Evolutionary conservation across 2,329 filamentous ascomycete genomes (phyloP).

Genomic region (Fusarium buxicola): DNA sequence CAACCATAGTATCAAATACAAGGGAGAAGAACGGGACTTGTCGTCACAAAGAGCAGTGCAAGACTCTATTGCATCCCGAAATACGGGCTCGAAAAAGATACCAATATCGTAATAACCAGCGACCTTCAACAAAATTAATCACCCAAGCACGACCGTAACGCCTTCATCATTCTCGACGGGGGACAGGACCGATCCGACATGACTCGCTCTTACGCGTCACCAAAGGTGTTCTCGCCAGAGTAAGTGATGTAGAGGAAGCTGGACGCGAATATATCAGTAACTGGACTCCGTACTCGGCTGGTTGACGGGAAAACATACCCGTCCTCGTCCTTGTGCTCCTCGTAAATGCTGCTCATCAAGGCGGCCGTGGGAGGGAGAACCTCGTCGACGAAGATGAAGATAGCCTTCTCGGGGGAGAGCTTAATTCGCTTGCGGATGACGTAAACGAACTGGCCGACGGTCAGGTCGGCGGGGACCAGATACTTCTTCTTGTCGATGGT

Average conservation of each 20-base stretch:
- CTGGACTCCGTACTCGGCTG: background rate
- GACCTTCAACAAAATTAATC: constrained; percentile 43
- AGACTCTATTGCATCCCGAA: constrained; percentile 41
- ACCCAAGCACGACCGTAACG: constrained; percentile 51
- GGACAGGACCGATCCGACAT: constrained; percentile 35
- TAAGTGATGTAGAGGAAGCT: constrained; percentile 99
- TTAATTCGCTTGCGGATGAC: constrained; percentile 99
- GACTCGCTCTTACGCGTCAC: constrained; percentile 54
- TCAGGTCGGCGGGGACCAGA: constrained; percentile 95
- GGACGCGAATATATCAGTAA: constrained; percentile 36
- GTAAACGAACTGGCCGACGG: constrained; percentile 99
- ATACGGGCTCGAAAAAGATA: constrained; percentile 36
- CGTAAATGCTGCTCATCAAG: constrained; percentile 99
- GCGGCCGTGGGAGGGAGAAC: constrained; percentile 96
- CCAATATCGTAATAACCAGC: constrained; percentile 44
- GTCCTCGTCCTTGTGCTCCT: constrained; percentile 94
- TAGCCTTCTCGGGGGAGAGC: constrained; percentile 98
- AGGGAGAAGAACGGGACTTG: constrained; percentile 13
- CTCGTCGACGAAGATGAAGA: constrained; percentile 99
- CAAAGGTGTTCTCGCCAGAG: constrained; percentile 99
- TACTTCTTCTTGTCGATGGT: constrained; percentile 99
- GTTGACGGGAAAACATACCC: constrained; percentile 59
- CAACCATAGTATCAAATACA: constrained; percentile 6
- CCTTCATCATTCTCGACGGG: constrained; percentile 48
- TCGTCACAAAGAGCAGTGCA: constrained; percentile 30